phyloP scores from a whole-genome alignment of 345 rosid species.

The Aquilaria malaccensis region DNA sequence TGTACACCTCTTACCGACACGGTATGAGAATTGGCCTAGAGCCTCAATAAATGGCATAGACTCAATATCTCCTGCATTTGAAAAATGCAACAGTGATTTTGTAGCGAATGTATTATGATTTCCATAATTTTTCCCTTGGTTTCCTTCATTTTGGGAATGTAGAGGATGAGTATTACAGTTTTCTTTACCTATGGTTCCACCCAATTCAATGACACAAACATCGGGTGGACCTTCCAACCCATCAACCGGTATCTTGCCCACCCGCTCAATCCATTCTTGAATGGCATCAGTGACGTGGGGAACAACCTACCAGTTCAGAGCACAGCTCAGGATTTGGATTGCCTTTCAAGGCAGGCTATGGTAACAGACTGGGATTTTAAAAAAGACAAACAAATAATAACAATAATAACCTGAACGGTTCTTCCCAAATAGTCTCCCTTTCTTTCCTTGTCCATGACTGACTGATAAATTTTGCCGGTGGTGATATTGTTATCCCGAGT shows the following conservation, averaged over 20 bases:
- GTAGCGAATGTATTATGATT: no score
- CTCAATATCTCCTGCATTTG: constrained; percentile 86
- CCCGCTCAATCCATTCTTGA: constrained; percentile 97
- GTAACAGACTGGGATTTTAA: not conserved
- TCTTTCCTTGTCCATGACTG: constrained; percentile 87
- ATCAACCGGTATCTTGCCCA: constrained; percentile 74
- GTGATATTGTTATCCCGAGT: constrained; percentile 91
- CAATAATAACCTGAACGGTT: constrained; percentile 75
- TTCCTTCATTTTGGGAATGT: not conserved
- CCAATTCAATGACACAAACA: constrained; percentile 97
- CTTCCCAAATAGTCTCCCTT: constrained; percentile 94
- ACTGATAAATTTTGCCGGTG: constrained; percentile 88
- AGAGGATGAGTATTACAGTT: not conserved
- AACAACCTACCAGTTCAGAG: constrained; percentile 51
- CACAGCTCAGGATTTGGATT: constrained; percentile 7
- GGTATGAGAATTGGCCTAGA: constrained; percentile 86
- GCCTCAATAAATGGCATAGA: constrained; percentile 99
- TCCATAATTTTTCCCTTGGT: no score
- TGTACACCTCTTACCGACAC: constrained; percentile 59
- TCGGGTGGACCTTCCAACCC: constrained; percentile 84
- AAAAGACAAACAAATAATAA: not conserved
- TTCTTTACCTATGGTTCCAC: constrained; percentile 85
- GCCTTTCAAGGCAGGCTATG: not conserved
- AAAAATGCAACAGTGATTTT: constrained; percentile 1
- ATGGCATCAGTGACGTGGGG: constrained; percentile 97